Percentiles rank a stretch among this genome's conserved stretches.
These are phyloP conservation scores for Biscutella laevigata DNA, from an alignment of 441 rosid genomes.

Conservation along the genomic window DNA sequence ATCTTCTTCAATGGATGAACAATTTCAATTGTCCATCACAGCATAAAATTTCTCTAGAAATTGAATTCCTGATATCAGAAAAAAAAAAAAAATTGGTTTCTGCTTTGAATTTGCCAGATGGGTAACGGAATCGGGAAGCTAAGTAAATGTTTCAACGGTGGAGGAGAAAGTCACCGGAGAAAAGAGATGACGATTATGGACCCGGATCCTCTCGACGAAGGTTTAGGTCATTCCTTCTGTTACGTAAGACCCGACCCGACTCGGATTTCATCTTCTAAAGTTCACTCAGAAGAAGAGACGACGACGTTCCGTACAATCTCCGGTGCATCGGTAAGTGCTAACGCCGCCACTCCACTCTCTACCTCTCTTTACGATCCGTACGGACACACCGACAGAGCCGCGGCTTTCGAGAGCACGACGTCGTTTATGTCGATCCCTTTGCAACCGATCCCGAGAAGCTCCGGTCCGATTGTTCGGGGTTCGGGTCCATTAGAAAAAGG, in stretches of 20 bases:
- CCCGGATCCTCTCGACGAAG: slow-evolving; percentile 35
- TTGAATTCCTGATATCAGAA: background rate
- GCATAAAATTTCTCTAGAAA: too few relatives aligned
- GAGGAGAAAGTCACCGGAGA: slow-evolving; percentile 27
- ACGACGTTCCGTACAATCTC: slow-evolving; percentile 58
- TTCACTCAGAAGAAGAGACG: slow-evolving; percentile 41
- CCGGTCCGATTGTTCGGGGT: slow-evolving; percentile 34
- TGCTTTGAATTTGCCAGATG: slow-evolving; percentile 27
- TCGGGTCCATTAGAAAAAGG: slow-evolving; percentile 67
- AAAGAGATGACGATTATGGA: slow-evolving; percentile 26
- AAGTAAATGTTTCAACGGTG: slow-evolving; percentile 38
- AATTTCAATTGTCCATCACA: too few relatives aligned
- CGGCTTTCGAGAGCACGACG: slow-evolving; percentile 56
- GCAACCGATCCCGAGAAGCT: slow-evolving; percentile 53
- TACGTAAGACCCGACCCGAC: slow-evolving; percentile 53
- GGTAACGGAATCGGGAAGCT: slow-evolving; percentile 48
- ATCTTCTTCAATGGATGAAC: slow-evolving; percentile 34
- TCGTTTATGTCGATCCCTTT: slow-evolving; percentile 55
- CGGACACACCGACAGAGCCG: slow-evolving; percentile 44
- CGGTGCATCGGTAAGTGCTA: slow-evolving; percentile 72
- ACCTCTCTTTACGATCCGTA: slow-evolving; percentile 41
- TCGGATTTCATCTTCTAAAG: slow-evolving; percentile 36
- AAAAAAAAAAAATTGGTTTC: background rate
- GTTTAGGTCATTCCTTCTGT: slow-evolving; percentile 60
- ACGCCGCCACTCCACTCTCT: slow-evolving; percentile 51